These are phyloP conservation scores for Onygena corvina DNA, from an alignment of 2,329 filamentous ascomycete species.

Conservation along the genomic window DNA sequence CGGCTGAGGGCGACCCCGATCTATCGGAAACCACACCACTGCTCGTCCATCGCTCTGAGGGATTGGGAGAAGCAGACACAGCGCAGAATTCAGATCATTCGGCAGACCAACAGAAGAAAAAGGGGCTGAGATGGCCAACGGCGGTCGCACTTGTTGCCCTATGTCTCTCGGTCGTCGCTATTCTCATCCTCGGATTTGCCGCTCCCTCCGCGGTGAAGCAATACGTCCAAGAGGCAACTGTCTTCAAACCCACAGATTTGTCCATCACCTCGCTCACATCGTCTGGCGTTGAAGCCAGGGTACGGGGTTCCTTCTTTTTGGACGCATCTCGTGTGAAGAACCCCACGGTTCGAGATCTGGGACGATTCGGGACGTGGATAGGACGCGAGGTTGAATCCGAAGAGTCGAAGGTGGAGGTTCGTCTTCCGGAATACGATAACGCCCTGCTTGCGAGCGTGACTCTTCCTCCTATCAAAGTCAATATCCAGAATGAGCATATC, in stretches of 20 bases:
- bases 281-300: constrained; percentile 62
- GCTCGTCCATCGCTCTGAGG: constrained; percentile 26
- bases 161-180: constrained; percentile 49
- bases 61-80: constrained; percentile 8
- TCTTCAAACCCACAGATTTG: constrained; percentile 70
- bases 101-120: constrained; percentile 11
- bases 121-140: constrained; percentile 57
- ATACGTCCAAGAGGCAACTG: constrained; percentile 72
- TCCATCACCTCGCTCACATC: constrained; percentile 75
- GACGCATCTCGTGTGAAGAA: constrained; percentile 66
- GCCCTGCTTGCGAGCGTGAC: constrained; percentile 63
- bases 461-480: constrained; percentile 63
- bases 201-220: constrained; percentile 67
- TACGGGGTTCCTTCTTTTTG: constrained; percentile 71
- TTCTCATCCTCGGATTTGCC: constrained; percentile 70
- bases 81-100: background rate
- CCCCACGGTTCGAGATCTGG: constrained; percentile 59
- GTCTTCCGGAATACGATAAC: constrained; percentile 70
- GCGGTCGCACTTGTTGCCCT: constrained; percentile 60
- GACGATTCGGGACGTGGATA: constrained; percentile 67
- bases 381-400: constrained; percentile 63
- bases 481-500: constrained; percentile 62
- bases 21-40: constrained; percentile 34
- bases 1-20: background rate
- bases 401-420: constrained; percentile 60